Conservation (phyloP, 2,329 filamentous ascomycete genomes). For the Lecanoromycetidae sp. region DNA sequence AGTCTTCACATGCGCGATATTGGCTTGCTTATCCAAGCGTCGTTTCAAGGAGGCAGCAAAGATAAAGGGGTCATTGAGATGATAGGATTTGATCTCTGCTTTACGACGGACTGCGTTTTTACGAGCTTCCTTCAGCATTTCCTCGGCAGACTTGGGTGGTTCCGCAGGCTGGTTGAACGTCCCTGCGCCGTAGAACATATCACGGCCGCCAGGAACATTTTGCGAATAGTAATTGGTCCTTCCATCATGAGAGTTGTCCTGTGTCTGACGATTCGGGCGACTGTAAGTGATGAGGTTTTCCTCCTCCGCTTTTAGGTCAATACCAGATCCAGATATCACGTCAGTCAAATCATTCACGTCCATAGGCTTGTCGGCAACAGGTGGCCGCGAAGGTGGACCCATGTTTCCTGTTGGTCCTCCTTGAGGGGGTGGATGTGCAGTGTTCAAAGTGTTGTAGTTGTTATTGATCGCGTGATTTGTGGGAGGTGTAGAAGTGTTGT, state of each 20-base stretch:
- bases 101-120: conserved; percentile 50
- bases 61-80: conserved; percentile 63
- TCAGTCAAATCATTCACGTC: conserved; percentile 61
- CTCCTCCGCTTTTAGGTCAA: conserved; percentile 78
- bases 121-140: conserved; percentile 55
- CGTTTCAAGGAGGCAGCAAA: conserved; percentile 47
- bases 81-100: conserved; percentile 51
- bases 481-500: too few relatives aligned
- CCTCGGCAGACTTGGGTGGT: conserved; percentile 54
- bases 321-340: conserved; percentile 70
- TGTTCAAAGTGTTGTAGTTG: conserved; percentile 39
- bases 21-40: conserved; percentile 44
- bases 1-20: conserved; percentile 46
- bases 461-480: conserved; percentile 13
- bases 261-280: conserved; percentile 21
- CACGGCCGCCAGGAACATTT: conserved; percentile 44
- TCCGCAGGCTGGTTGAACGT: conserved; percentile 52
- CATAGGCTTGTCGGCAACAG: conserved; percentile 35
- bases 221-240: conserved; percentile 41
- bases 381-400: conserved; percentile 51
- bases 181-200: conserved; percentile 53
- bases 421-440: conserved; percentile 38
- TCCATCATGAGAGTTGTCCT: conserved; percentile 36
- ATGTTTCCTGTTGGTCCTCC: conserved; percentile 37
- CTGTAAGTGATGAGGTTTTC: conserved; percentile 55